Evolutionary conservation across 78 protist genomes (phyloP).

Genomic region (Dictyostelium intermedium): DNA sequence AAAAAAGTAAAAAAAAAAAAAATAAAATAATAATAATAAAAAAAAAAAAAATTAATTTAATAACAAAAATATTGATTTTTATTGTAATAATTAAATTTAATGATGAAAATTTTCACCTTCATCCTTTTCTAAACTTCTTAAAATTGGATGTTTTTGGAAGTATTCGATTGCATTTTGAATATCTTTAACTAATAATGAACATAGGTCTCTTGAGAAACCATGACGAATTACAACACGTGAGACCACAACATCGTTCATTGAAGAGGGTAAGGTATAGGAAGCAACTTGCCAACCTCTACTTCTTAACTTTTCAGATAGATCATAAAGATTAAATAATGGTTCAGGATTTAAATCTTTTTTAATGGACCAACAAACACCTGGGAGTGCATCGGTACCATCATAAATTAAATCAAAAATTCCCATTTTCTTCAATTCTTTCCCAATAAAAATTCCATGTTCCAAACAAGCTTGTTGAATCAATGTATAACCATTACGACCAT

Average conservation of each 20-base stretch:
- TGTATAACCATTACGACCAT: slow-evolving; percentile 48
- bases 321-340: slow-evolving; percentile 11
- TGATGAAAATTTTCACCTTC: slow-evolving; percentile 29
- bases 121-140: background rate
- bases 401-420: slow-evolving; percentile 1
- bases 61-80: no score
- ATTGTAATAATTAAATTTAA: background rate
- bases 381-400: background rate
- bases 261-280: background rate
- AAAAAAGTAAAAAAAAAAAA: no score
- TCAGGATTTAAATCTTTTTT: background rate
- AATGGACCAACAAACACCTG: slow-evolving; percentile 2
- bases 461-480: background rate
- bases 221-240: slow-evolving; percentile 17
- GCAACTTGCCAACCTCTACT: slow-evolving; percentile 34
- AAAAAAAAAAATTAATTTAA: no score
- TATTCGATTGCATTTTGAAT: background rate
- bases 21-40: no score
- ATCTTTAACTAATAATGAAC: background rate
- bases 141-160: slow-evolving; percentile 10
- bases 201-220: background rate
- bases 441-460: background rate
- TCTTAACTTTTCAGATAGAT: background rate
- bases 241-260: background rate
- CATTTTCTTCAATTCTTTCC: background rate